Base-by-base conservation (phyloP, 495 filamentous ascomycete genomes). In the Daldinia concentrica region DNA sequence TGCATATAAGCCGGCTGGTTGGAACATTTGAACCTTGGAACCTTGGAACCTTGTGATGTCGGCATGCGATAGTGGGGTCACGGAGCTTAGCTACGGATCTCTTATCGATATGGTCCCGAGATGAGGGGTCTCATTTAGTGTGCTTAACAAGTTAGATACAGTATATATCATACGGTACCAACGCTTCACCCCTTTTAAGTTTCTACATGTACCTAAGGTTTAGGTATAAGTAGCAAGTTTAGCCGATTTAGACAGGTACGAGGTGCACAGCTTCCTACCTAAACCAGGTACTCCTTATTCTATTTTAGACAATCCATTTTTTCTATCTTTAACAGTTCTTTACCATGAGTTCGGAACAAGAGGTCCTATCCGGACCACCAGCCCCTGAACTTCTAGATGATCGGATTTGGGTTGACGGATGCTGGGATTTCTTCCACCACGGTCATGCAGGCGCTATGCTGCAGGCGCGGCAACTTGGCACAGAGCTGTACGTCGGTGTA, bases 381-480 rank as follows among this genome's bases (percentile, higher is more conserved):
- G 82, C 82, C 48, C 80, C 78, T 15, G 81, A 83, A 73, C 79
- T 88, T 4, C 77, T 86, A 22, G 88, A 96, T 36, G 88, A 90
- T 64, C 89, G 93, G 36, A 92, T 98, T 69, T 99, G 95, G 95
- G 90, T 98, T 19, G 95, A 99, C 81, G 95, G 95, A 58, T 99
- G 95, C 82, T 99, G 97, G 81, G 95, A 99, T 82, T 99, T 99
- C 80, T 93, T 91, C 79, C 95, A 99, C 79, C 95, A 99, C 75
- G 95, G 95, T 69, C 95, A 99, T 82, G 95, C 95, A 6, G 95
- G 96, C 41, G 96, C 95, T 57, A 95, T 98, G 87, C 88, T 98
- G 19, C 95, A 99, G 78, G 94, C 95, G 12, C 92, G 93, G 64
- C 89, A 86, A 61, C 86, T 98, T 22, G 96, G 96, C 63, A 90